phyloP scores from a whole-genome alignment of 1,284 basidiomycete genomes.

The Fistulina hepatica region DNA sequence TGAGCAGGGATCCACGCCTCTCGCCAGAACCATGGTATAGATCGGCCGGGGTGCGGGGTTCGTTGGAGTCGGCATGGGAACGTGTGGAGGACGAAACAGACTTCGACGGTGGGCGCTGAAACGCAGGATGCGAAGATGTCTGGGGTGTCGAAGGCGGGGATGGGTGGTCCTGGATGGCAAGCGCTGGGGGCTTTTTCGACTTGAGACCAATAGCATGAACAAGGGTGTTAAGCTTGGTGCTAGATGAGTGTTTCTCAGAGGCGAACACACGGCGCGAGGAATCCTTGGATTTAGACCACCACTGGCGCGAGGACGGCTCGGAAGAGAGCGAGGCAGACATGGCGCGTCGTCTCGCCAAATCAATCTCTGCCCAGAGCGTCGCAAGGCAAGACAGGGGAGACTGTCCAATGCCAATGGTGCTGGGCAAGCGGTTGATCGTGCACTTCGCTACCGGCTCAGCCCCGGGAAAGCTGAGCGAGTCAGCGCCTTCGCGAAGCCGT shows the following conservation, averaged over 20 bases:
- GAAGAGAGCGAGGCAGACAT: slow-evolving; percentile 10
- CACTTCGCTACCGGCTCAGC: no score
- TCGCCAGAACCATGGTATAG: slow-evolving; percentile 24
- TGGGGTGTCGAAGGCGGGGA: slow-evolving; percentile 15
- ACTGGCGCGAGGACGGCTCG: slow-evolving; percentile 9
- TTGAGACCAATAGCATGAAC: slow-evolving; percentile 53
- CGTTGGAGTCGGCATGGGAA: slow-evolving; percentile 37
- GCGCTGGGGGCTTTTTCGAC: slow-evolving; percentile 36
- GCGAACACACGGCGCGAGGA: slow-evolving; percentile 21
- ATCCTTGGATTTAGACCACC: slow-evolving; percentile 14
- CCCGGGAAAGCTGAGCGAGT: no score
- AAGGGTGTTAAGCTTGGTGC: slow-evolving; percentile 33
- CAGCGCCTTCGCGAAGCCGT: no score
- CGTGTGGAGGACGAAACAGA: slow-evolving; percentile 40
- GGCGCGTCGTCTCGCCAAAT: slow-evolving; percentile 12
- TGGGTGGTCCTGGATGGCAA: slow-evolving; percentile 42
- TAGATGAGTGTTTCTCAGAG: slow-evolving; percentile 14
- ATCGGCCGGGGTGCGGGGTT: slow-evolving; percentile 44
- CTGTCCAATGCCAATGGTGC: no score
- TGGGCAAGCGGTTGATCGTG: no score
- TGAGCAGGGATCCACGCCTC: slow-evolving; percentile 44
- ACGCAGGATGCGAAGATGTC: slow-evolving; percentile 21
- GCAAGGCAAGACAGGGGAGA: no score
- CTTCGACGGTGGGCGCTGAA: slow-evolving; percentile 34
- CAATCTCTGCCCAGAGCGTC: no score